A percentile compares a stretch with the other conserved stretches of the same genome.
Evolutionary conservation across 768 basidiomycete species (phyloP).

Genomic region (Trametes cinnabarina): DNA sequence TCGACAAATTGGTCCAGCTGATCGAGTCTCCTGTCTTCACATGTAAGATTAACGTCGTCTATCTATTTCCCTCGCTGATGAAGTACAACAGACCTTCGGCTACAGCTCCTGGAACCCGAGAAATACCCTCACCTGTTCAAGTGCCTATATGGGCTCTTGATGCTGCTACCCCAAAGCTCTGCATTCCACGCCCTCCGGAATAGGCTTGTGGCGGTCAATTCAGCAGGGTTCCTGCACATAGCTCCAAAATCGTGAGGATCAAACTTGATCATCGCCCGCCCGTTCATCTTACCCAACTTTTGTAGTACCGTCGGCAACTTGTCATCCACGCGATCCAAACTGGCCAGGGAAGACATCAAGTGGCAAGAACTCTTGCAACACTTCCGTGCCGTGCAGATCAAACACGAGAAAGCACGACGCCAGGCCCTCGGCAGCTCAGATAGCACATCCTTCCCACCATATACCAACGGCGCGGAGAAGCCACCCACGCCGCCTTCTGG

Average conservation of each 20-base stretch:
- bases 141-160: slow-evolving; percentile 93
- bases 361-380: slow-evolving; percentile 94
- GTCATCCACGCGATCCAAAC: slow-evolving; percentile 68
- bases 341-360: slow-evolving; percentile 86
- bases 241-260: slow-evolving; percentile 74
- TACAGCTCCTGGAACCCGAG: slow-evolving; percentile 96
- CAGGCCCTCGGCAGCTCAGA: slow-evolving; percentile 66
- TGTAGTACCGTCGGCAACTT: slow-evolving; percentile 28
- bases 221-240: slow-evolving; percentile 90
- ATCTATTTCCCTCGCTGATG: not conserved
- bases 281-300: not conserved
- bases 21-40: slow-evolving; percentile 99
- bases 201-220: slow-evolving; percentile 91
- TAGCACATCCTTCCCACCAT: slow-evolving; percentile 47
- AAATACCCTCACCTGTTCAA: slow-evolving; percentile 96
- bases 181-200: slow-evolving; percentile 95
- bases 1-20: slow-evolving; percentile 96
- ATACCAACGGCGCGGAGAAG: slow-evolving; percentile 42
- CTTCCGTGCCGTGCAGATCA: slow-evolving; percentile 85
- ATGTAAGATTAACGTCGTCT: slow-evolving; percentile 47
- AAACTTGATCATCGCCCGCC: not conserved
- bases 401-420: slow-evolving; percentile 89
- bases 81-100: slow-evolving; percentile 59
- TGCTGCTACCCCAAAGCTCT: slow-evolving; percentile 95
- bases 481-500: slow-evolving; percentile 22